Base-by-base conservation (phyloP, 495 filamentous ascomycete genomes). In the Cladorrhinum samala region DNA sequence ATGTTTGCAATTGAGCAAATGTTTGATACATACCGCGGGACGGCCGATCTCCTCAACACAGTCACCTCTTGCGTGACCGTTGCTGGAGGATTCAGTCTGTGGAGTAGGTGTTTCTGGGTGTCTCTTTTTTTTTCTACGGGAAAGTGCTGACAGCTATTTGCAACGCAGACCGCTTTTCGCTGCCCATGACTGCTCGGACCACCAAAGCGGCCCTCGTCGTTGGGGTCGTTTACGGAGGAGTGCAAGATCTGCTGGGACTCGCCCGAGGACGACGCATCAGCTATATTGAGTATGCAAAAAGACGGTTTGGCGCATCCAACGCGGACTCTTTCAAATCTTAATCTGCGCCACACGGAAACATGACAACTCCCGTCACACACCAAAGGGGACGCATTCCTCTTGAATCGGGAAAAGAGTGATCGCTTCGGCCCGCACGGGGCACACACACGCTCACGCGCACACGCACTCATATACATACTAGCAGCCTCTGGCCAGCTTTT, bases 71-170 rank as follows among this genome's bases (percentile, higher is more conserved):
- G 86, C 39, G 67, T 95, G 66, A 84, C 85, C 6, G 83, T 88
- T 33, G 86, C 89, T 17, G 92, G 93, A 2, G 82, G 81, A 4
- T 96, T 95, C 71, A 95, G 91, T 69, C 70, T 89, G 44, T 84
- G 88, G 79, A 88, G 90, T 94, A 76, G 55, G 85, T 37, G 36
- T n/a, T n/a, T 9, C 2, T 13, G 23, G 21, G 72, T 36, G 24
- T 25, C 20, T 40, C 21, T 14, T 19, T 33, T 51, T 54, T 42
- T 17, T 53, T 25, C 0, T 3, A 14, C 24, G 18, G 17, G 16
- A 16, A 37, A 17, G 19, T 53, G 46, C 59, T 65, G 43, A 67
- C 46, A 9, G 17, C 3, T 17, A 8, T n/a, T 17, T 40, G 13
- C n/a, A 46, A 47, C 49, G 37, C 42, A 95, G 90, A 90, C 75